Conservation (phyloP, 208 protist genomes). For the Vickermania ingenoplastis region DNA sequence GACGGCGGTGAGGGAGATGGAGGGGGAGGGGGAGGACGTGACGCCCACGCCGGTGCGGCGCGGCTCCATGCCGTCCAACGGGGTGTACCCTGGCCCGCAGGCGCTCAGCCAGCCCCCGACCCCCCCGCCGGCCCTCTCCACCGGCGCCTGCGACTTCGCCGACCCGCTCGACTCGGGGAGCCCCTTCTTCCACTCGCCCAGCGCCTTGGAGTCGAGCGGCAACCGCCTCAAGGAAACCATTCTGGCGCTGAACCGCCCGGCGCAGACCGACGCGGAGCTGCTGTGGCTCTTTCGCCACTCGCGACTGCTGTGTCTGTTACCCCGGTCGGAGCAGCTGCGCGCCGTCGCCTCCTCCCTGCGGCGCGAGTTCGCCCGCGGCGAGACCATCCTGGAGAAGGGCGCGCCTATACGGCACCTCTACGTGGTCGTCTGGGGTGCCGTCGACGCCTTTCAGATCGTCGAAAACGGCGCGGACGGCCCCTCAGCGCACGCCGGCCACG, state of each 20-base stretch:
- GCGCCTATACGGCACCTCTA: slow-evolving; percentile 31
- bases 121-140: neutral
- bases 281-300: slow-evolving; percentile 46
- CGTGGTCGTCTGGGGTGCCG: slow-evolving; percentile 58
- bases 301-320: slow-evolving; percentile 40
- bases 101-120: slow-evolving; percentile 5
- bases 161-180: slow-evolving; percentile 22
- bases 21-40: neutral
- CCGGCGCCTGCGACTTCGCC: slow-evolving; percentile 44
- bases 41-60: neutral
- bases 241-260: slow-evolving; percentile 22
- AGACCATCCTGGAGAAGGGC: slow-evolving; percentile 33
- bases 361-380: slow-evolving; percentile 56
- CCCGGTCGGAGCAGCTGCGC: slow-evolving; percentile 23
- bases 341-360: slow-evolving; percentile 35
- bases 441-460: slow-evolving; percentile 53
- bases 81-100: slow-evolving; percentile 3
- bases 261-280: slow-evolving; percentile 36
- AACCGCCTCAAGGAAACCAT: slow-evolving; percentile 52
- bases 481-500: neutral
- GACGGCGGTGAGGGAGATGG: neutral
- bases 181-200: slow-evolving; percentile 28
- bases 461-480: slow-evolving; percentile 15
- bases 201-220: slow-evolving; percentile 16
- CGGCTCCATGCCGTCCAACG: neutral